Evolutionary conservation across 805 yeast genomes (phyloP).

Genomic region (Clavispora santaluciae): DNA sequence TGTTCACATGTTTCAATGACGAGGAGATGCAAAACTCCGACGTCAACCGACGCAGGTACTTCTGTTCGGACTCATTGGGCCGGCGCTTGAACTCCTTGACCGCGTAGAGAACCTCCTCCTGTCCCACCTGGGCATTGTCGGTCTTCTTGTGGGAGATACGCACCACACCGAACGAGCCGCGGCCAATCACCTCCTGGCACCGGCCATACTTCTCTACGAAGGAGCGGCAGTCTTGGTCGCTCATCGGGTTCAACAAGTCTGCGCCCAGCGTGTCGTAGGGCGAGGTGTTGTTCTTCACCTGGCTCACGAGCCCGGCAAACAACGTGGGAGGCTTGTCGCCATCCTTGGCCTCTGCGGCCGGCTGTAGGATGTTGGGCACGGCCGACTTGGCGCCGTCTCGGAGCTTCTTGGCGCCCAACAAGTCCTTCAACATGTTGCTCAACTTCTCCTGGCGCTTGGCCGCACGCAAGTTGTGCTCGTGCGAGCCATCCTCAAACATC

Average conservation of each 20-base stretch:
- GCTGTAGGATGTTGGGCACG: constrained; percentile 57
- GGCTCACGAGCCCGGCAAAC: constrained; percentile 62
- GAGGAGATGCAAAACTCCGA: constrained; percentile 81
- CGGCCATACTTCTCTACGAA: constrained; percentile 88
- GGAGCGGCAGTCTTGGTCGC: constrained; percentile 42
- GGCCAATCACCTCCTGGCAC: constrained; percentile 91
- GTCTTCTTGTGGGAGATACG: constrained; percentile 74
- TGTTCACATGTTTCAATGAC: constrained; percentile 70
- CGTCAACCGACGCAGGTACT: constrained; percentile 68
- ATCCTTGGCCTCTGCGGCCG: constrained; percentile 15
- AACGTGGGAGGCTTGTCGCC: constrained; percentile 60
- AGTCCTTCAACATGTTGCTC: constrained; percentile 68
- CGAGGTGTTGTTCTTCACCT: constrained; percentile 38
- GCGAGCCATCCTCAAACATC: constrained; percentile 64
- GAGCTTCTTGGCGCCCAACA: constrained; percentile 67
- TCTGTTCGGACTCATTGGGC: constrained; percentile 57
- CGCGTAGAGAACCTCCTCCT: constrained; percentile 59
- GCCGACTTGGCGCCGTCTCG: constrained; percentile 71
- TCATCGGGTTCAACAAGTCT: constrained; percentile 8
- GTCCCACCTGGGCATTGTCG: constrained; percentile 6
- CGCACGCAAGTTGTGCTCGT: constrained; percentile 73
- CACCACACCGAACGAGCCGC: constrained; percentile 93
- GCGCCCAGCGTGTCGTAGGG: constrained; percentile 20
- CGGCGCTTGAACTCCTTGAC: constrained; percentile 79
- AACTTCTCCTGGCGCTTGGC: constrained; percentile 77